A percentile compares a stretch with the other conserved stretches of the same genome.
Evolutionary conservation across 306 rosid species (phyloP).

Genomic region (Corylus avellana): DNA sequence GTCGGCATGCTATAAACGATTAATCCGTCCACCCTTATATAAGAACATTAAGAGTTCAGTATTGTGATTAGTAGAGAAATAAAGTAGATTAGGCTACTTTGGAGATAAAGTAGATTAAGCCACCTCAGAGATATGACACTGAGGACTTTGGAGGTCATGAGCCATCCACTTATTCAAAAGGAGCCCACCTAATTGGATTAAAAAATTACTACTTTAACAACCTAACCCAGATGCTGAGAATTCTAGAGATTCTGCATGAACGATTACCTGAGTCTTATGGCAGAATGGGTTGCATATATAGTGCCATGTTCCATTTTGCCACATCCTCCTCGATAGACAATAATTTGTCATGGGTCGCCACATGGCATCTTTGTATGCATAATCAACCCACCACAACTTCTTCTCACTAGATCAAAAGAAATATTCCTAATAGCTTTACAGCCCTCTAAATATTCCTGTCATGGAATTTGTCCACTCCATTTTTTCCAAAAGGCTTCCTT

Average conservation of each 20-base stretch:
- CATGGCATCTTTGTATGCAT: slow-evolving; percentile 30
- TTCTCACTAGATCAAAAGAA: slow-evolving; percentile 32
- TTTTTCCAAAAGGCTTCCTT: slow-evolving; percentile 37
- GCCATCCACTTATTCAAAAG: too few relatives aligned
- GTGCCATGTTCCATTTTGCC: slow-evolving; percentile 36
- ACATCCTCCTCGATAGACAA: slow-evolving; percentile 32
- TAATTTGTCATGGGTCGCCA: slow-evolving; percentile 34
- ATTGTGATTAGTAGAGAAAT: too few relatives aligned
- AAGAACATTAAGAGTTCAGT: too few relatives aligned
- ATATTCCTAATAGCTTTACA: slow-evolving; percentile 73
- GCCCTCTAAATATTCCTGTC: slow-evolving; percentile 55
- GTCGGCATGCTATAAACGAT: too few relatives aligned
- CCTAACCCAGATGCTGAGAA: not conserved
- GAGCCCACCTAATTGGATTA: too few relatives aligned
- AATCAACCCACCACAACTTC: slow-evolving; percentile 43
- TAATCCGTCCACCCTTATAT: too few relatives aligned
- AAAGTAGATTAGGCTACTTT: too few relatives aligned
- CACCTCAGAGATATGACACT: too few relatives aligned
- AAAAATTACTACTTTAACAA: too few relatives aligned
- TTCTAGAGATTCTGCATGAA: slow-evolving; percentile 28
- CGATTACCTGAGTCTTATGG: slow-evolving; percentile 23
- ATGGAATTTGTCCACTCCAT: slow-evolving; percentile 63
- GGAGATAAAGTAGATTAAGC: too few relatives aligned
- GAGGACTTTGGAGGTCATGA: too few relatives aligned
- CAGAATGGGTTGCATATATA: slow-evolving; percentile 22